Conservation (phyloP, 2,329 filamentous ascomycete genomes). For the Colletotrichum filicis region DNA sequence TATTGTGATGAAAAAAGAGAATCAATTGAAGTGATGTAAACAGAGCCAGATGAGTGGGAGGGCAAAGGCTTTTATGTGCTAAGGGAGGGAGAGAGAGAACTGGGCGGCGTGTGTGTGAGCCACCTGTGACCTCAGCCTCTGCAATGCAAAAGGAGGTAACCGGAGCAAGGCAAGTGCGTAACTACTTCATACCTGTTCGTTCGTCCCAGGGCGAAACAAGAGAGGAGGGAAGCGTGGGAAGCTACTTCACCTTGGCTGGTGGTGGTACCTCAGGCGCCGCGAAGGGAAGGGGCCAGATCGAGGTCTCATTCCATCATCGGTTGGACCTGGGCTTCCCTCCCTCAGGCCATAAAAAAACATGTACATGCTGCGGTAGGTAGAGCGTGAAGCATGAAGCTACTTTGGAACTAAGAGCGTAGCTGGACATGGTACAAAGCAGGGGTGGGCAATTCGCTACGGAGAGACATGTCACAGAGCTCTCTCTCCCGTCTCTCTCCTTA, state of each 20-base stretch:
- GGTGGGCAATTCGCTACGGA: not conserved
- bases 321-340: not conserved
- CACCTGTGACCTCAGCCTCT: conserved; percentile 33
- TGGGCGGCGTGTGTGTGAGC: conserved; percentile 14
- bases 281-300: conserved; percentile 16
- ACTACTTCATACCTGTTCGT: not conserved
- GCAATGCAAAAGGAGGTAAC: conserved; percentile 16
- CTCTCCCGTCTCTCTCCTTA: not conserved
- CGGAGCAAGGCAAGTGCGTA: conserved; percentile 20
- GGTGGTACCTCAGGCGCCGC: not conserved
- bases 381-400: conserved; percentile 1
- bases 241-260: conserved; percentile 14
- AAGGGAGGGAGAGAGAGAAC: not conserved
- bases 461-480: conserved; percentile 2
- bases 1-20: conserved; percentile 14
- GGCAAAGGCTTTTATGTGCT: conserved; percentile 33
- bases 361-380: no score
- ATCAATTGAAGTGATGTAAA: conserved; percentile 25
- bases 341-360: not conserved
- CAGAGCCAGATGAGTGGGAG: conserved; percentile 18
- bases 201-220: conserved; percentile 25
- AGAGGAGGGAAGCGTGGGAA: not conserved
- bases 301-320: conserved; percentile 34
- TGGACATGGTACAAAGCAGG: conserved; percentile 1
- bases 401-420: not conserved